phyloP scores from a whole-genome alignment of 2,329 filamentous ascomycete species.

The Ustulina deusta region DNA sequence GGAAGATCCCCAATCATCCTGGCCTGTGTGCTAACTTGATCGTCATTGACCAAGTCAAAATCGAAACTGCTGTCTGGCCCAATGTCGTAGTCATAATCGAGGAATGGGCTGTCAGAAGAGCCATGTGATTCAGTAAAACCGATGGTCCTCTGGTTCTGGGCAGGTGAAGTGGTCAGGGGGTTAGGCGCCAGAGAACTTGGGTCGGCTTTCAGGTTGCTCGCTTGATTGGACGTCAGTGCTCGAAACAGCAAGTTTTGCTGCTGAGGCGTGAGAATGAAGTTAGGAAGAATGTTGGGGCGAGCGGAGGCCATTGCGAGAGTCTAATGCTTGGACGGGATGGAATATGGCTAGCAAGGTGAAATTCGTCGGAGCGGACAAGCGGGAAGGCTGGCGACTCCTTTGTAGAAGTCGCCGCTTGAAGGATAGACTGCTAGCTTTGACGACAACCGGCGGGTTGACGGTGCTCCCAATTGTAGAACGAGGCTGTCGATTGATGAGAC shows the following conservation, averaged over 20 bases:
- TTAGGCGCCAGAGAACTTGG: constrained; percentile 60
- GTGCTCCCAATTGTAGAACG: constrained; percentile 18
- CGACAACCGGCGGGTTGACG: constrained; percentile 23
- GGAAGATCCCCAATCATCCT: constrained; percentile 81
- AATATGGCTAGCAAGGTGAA: constrained; percentile 3
- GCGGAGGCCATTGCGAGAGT: constrained; percentile 63
- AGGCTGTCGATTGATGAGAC: constrained; percentile 2
- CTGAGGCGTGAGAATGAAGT: constrained; percentile 78
- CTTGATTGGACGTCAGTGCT: constrained; percentile 78
- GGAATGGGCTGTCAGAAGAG: constrained; percentile 81
- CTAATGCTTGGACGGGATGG: constrained; percentile 22
- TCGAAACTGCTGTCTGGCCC: constrained; percentile 81
- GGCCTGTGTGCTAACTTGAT: constrained; percentile 62
- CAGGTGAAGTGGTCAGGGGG: constrained; percentile 63
- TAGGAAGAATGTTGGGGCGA: constrained; percentile 58
- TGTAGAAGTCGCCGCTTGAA: constrained; percentile 39
- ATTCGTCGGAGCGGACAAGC: constrained; percentile 12
- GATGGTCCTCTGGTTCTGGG: constrained; percentile 57
- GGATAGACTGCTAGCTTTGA: constrained; percentile 29
- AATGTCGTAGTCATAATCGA: constrained; percentile 84
- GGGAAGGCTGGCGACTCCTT: constrained; percentile 35
- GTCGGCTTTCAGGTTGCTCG: constrained; percentile 54
- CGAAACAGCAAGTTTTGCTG: constrained; percentile 82
- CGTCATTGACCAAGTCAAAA: constrained; percentile 70
- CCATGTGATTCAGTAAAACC: constrained; percentile 59